Evolutionary conservation across 352 stramenopile genomes (phyloP).

Genomic region (Phytopythium chamaehyphon): DNA sequence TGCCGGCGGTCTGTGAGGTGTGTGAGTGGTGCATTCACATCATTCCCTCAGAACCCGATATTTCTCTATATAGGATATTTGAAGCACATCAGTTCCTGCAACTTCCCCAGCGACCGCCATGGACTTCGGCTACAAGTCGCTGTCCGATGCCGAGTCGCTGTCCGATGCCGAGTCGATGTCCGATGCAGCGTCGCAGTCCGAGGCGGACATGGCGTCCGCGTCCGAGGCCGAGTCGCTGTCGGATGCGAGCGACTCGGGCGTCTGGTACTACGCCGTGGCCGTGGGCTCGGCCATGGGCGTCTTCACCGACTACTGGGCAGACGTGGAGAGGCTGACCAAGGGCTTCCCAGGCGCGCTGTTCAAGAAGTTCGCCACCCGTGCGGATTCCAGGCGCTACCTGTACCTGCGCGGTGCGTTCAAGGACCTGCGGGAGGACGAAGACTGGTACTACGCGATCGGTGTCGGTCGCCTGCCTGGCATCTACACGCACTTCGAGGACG

Average conservation of each 20-base stretch:
- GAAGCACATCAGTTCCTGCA: too few species aligned
- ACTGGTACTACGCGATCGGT: slow-evolving; percentile 1
- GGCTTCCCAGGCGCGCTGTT: not conserved
- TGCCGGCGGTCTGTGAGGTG: too few species aligned
- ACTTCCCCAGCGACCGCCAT: too few species aligned
- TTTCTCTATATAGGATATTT: too few species aligned
- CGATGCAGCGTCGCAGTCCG: not conserved
- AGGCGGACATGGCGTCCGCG: not conserved
- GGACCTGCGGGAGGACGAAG: not conserved
- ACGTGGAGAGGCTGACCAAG: slow-evolving; percentile 1
- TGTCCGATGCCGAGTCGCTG: not conserved
- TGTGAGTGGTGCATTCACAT: too few species aligned
- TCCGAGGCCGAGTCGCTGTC: not conserved
- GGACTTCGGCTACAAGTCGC: not conserved
- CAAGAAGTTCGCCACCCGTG: not conserved
- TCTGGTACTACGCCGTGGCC: slow-evolving; percentile 1
- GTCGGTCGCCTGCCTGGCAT: not conserved
- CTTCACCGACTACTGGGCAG: slow-evolving; percentile 5
- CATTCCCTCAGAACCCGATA: too few species aligned
- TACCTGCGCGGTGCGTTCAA: not conserved
- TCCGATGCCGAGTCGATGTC: not conserved
- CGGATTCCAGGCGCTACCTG: not conserved
- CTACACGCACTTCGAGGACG: slow-evolving; percentile 1
- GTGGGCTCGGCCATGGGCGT: slow-evolving; percentile 1
- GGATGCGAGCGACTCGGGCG: not conserved